Base-by-base conservation (phyloP, 1,284 basidiomycete species). In the Erythrobasidium hasegawianum region DNA sequence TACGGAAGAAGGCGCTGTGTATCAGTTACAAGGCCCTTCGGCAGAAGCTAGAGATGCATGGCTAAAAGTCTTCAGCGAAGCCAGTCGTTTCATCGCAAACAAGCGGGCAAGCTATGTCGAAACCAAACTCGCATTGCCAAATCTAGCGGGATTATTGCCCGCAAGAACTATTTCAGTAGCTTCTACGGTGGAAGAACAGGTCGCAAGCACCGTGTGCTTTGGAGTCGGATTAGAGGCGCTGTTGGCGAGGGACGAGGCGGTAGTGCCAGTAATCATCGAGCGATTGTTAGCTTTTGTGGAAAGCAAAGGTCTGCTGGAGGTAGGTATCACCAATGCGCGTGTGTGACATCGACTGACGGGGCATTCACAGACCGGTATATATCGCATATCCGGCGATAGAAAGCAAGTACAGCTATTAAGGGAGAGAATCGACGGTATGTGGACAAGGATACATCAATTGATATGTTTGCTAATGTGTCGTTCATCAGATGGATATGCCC, bases 1-100 rank as follows among this genome's bases (percentile, higher is more conserved):
- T 71, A 88, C 89, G 0, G 89, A 91, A 74, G 89, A 91, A 74
- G 89, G 89, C 3, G 88, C 87, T 0, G 85, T 87, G 71, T 89
- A 89, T 71, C 77, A 90, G 26, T 77, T 91, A 16, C 89, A 91
- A 75, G 85, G 87, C 0, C 75, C 84, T 33, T 84, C 81, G 67
- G 83, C 81, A 74, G 78, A 80, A 29, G 87, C 89, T 70, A 85
- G 88, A 83, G 80, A 76, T 58, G 84, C 81, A 71, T 91, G 89
- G 89, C 81, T 88, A 64, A 83, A 86, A 22, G 85, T 83, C 14
- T 85, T 91, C 68, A 82, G 82, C 49, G 81, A 83, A 22, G 83
- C 88, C 40, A 84, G 87, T 33, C 85, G 84, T 71, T 82, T 81
- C 59, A 86, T 86, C 54, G 86, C 87, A 7, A 85, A 87, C 72